Conservation (phyloP, 805 yeast species). For the Lipomyces sp. region DNA sequence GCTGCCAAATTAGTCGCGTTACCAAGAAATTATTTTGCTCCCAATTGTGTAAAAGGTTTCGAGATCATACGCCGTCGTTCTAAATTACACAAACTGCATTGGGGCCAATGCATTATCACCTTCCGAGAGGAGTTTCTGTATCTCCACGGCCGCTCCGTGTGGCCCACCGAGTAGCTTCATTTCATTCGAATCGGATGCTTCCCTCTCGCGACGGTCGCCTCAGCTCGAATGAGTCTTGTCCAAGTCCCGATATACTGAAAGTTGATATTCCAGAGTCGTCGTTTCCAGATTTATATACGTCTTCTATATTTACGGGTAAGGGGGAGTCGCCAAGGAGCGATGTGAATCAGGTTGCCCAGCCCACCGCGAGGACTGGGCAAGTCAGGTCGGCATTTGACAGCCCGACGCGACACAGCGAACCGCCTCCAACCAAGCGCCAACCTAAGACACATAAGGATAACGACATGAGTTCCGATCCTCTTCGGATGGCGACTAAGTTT, state of each 20-base stretch:
- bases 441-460: not conserved
- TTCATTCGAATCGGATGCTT: not conserved
- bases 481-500: not conserved
- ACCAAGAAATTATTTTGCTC: not conserved
- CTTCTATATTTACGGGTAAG: constrained; percentile 9
- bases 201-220: not conserved
- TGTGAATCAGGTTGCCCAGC: not conserved
- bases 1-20: not conserved
- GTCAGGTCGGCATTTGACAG: not conserved
- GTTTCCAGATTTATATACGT: constrained; percentile 16
- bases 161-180: not conserved
- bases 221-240: not conserved
- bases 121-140: not conserved
- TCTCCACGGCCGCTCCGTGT: not conserved
- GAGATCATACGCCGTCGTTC: too few relatives aligned
- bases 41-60: not conserved
- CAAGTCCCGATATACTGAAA: constrained; percentile 1
- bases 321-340: constrained; percentile 1
- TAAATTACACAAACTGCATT: not conserved
- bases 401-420: not conserved
- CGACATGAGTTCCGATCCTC: not conserved
- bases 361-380: not conserved
- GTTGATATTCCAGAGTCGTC: constrained; percentile 21
- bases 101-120: not conserved
- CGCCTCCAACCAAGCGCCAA: not conserved